Base-by-base conservation (phyloP, 169 alveolate genomes). In the Cryptosporidium xiaoi region DNA sequence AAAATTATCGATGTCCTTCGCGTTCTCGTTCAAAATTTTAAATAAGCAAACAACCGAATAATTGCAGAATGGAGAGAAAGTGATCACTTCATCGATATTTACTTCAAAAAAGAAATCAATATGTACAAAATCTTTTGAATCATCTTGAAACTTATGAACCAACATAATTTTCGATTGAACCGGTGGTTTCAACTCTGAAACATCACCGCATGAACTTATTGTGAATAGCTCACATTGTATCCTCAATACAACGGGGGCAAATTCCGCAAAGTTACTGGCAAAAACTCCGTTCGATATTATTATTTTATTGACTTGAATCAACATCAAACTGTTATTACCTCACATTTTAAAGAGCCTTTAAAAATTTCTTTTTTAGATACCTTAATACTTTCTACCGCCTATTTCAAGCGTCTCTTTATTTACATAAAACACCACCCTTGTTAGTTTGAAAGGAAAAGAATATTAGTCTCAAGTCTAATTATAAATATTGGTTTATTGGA, bases 171-270 rank as follows among this genome's bases (percentile, higher is more conserved):
- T 24, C 1, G 87, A 56, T 60, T 48, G 64, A 36, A 40, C 24
- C 15, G 24, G 29, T 24, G 64, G 36, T 77, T 20, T 77, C 44
- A 12, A 24, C 29, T 56, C 64, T 20, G 71, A 44, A 48, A 62
- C 51, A 29, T 16, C 55, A 24, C 66, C 87, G 31, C 24, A 44
- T 12, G 69, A 77, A 56, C 56, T 48, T 40, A 77, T 29, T 20
- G 64, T 2, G 16, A 58, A 60, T n/a, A 56, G 60, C 33, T 77
- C 87, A 62, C 87, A 77, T 10, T 77, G 69, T 24, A 77, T 18
- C 46, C 71, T 77, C 29, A 77, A 34, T 24, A 71, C 71, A 60
- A 60, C n/a, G 7, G 87, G 71, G 53, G 40, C 33, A 36, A 51
- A 18, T 8, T 40, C 48, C 4, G 48, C 48, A 40, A 40, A 40